A percentile compares a stretch with the other conserved stretches of the same genome.
Evolutionary conservation across 441 rosid genomes (phyloP).

Genomic region (Croton setiger): DNA sequence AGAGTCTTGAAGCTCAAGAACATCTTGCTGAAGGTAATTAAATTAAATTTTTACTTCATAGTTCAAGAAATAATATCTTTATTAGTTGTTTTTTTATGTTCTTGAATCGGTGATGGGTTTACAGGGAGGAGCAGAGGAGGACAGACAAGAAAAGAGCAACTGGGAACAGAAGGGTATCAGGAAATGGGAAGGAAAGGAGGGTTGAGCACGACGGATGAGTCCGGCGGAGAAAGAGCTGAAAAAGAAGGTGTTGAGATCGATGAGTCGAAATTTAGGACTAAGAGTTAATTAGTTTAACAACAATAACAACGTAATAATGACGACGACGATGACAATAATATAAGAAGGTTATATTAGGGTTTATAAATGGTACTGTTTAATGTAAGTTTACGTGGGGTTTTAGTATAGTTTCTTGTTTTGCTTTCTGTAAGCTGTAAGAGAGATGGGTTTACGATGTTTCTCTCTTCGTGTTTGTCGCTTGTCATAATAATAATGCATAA

Average conservation of each 20-base stretch:
- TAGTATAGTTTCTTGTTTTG: too few species aligned
- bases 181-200: slow-evolving; percentile 78
- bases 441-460: too few species aligned
- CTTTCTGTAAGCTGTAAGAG: too few species aligned
- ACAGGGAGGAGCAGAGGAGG: slow-evolving; percentile 73
- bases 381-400: too few species aligned
- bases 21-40: slow-evolving; percentile 66
- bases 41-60: too few species aligned
- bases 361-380: too few species aligned
- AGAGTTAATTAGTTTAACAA: slow-evolving; percentile 5
- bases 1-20: slow-evolving; percentile 66
- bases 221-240: slow-evolving; percentile 41
- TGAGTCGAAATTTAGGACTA: slow-evolving; percentile 44
- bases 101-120: too few species aligned
- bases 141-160: slow-evolving; percentile 54
- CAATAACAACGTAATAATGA: background rate
- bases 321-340: background rate
- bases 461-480: too few species aligned
- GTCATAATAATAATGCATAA: too few species aligned
- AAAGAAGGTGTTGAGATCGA: slow-evolving; percentile 34
- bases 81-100: too few species aligned
- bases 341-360: too few species aligned
- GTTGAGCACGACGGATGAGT: slow-evolving; percentile 41
- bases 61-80: too few species aligned
- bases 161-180: slow-evolving; percentile 64